A percentile compares a stretch with the other conserved stretches of the same genome.
phyloP scores from a whole-genome alignment of 129 eudicot species.

The Ambrosia artemisiifolia region DNA sequence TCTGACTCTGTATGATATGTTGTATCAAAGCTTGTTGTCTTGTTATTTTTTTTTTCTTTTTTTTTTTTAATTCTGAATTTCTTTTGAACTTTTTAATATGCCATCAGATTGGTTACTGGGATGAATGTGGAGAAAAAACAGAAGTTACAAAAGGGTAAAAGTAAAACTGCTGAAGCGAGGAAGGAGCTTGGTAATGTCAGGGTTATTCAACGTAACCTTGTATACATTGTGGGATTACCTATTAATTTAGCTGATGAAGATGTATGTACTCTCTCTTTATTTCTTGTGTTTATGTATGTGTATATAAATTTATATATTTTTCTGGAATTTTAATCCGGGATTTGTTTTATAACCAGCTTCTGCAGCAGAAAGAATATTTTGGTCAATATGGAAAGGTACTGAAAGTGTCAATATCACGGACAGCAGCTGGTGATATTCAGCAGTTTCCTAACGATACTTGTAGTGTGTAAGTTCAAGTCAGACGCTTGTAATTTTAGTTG shows the following conservation, averaged over 20 bases:
- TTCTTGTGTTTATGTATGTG: too few species aligned
- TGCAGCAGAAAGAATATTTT: conserved; percentile 80
- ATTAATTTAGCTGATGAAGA: conserved; percentile 87
- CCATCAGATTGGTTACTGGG: conserved; percentile 69
- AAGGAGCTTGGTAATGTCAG: conserved; percentile 86
- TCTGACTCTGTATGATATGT: conserved; percentile 16
- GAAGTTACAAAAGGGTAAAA: conserved; percentile 68
- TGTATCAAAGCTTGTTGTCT: not conserved
- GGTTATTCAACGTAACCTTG: conserved; percentile 83
- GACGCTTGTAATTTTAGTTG: not conserved
- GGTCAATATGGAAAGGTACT: conserved; percentile 88
- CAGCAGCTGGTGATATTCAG: conserved; percentile 78
- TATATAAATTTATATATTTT: not conserved
- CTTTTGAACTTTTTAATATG: conserved; percentile 5
- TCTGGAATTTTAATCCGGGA: not conserved
- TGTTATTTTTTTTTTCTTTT: not conserved
- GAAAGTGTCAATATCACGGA: conserved; percentile 93
- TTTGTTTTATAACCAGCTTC: conserved; percentile 50
- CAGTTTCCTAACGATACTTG: conserved; percentile 81
- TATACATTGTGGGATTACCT: conserved; percentile 88
- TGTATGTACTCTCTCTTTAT: conserved; percentile 28
- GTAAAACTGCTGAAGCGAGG: conserved; percentile 66
- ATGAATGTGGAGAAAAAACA: conserved; percentile 67
- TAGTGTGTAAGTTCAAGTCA: conserved; percentile 78
- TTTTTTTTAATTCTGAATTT: not conserved